A percentile compares a stretch with the other conserved stretches of the same genome.
phyloP scores from a whole-genome alignment of 1,139 yeast species.

The Geotrichum bryndzae region DNA sequence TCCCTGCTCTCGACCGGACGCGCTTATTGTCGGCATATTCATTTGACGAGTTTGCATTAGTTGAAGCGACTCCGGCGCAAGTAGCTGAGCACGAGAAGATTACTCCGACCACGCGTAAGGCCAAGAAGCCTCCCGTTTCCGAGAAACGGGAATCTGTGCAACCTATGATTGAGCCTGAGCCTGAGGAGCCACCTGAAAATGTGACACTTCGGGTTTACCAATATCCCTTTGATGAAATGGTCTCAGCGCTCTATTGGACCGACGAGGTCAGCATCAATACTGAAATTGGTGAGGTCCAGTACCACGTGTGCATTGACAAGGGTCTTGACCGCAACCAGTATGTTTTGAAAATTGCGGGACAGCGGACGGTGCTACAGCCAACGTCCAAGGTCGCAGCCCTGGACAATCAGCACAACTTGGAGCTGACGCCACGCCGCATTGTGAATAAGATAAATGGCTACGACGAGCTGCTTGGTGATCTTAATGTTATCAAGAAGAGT shows the following conservation, averaged over 20 bases:
- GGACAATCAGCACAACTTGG: constrained; percentile 26
- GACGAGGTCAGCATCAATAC: constrained; percentile 23
- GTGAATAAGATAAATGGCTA: constrained; percentile 30
- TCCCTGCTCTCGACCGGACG: constrained; percentile 42
- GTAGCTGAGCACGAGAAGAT: constrained; percentile 31
- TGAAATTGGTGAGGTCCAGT: constrained; percentile 28
- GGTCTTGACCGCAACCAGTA: constrained; percentile 34
- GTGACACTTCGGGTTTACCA: constrained; percentile 28
- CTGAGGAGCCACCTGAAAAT: constrained; percentile 11
- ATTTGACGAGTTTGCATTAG: constrained; percentile 43
- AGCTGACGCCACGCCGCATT: constrained; percentile 31
- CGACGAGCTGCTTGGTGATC: constrained; percentile 13
- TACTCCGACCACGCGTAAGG: constrained; percentile 29
- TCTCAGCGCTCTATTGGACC: constrained; percentile 32
- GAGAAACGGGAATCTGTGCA: background rate
- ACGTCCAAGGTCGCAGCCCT: constrained; percentile 20
- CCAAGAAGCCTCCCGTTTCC: background rate
- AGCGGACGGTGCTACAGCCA: constrained; percentile 19
- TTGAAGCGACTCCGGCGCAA: constrained; percentile 37
- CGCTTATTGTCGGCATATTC: constrained; percentile 39
- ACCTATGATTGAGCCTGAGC: background rate
- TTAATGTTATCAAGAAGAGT: constrained; percentile 1
- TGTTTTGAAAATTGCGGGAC: constrained; percentile 34
- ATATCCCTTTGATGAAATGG: constrained; percentile 35
- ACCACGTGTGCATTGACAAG: constrained; percentile 33